Conservation (phyloP, 75 land plant genomes). For the Pinus tabuliformis region DNA sequence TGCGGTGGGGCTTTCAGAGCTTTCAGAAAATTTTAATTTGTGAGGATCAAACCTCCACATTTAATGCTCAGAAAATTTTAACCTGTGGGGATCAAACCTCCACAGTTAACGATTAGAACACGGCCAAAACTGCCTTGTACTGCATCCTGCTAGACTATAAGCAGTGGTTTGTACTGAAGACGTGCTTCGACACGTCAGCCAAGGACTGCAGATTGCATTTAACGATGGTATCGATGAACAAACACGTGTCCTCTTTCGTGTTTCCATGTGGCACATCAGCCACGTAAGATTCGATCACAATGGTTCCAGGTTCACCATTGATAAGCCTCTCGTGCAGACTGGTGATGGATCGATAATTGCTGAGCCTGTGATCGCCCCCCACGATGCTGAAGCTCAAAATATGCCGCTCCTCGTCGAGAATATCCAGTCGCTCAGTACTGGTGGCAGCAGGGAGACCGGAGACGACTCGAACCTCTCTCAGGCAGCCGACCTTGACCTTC, state of each 20-base stretch:
- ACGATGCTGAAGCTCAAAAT: conserved; percentile 68
- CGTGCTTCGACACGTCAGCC: background rate
- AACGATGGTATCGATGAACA: conserved; percentile 79
- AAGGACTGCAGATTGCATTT: conserved; percentile 72
- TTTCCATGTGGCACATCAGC: conserved; percentile 85
- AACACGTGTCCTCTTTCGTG: conserved; percentile 64
- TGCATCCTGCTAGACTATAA: no score
- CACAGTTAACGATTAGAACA: no score
- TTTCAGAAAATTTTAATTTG: no score
- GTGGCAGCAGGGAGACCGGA: conserved; percentile 78
- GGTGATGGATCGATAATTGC: conserved; percentile 84
- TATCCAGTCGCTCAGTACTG: conserved; percentile 72
- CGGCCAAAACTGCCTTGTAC: no score
- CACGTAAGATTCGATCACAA: conserved; percentile 80
- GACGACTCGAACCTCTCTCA: conserved; percentile 66
- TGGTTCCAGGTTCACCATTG: conserved; percentile 14
- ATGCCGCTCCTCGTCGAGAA: conserved; percentile 60
- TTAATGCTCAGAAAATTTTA: no score
- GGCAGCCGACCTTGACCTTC: conserved; percentile 38
- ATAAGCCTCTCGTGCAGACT: conserved; percentile 34
- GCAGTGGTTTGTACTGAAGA: no score
- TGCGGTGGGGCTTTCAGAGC: no score
- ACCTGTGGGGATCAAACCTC: no score
- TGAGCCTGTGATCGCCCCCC: conserved; percentile 79
- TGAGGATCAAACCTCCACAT: no score